Conservation (phyloP, 139 green algal genomes). For the Volvox reticuliferus region DNA sequence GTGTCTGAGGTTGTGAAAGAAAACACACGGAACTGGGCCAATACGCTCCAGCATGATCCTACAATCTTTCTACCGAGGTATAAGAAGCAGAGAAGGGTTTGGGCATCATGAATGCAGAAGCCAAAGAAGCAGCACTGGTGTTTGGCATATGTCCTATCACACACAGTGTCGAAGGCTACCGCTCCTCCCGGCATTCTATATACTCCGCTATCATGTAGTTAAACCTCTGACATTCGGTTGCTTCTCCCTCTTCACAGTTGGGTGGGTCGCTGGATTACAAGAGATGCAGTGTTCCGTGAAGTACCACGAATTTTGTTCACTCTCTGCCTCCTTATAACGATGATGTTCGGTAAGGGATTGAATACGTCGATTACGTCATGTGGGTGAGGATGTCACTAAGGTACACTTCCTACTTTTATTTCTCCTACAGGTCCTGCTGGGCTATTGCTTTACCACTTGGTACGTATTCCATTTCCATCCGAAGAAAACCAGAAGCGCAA, state of each 20-base stretch:
- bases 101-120: background rate
- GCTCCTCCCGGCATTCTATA: background rate
- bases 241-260: constrained; percentile 13
- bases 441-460: background rate
- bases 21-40: background rate
- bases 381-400: background rate
- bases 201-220: background rate
- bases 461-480: constrained; percentile 26
- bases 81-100: background rate
- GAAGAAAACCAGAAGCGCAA: too few relatives aligned
- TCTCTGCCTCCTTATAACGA: background rate
- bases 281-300: background rate
- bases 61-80: background rate
- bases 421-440: background rate
- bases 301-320: constrained; percentile 32
- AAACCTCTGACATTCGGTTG: too few relatives aligned
- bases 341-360: background rate
- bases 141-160: background rate
- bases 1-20: background rate
- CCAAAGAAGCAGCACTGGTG: too few relatives aligned
- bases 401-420: background rate
- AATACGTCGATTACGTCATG: background rate
- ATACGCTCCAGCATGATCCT: background rate
- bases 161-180: background rate
- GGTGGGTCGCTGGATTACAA: constrained; percentile 20